These are phyloP conservation scores for Pueraria montana DNA, from an alignment of 306 rosid genomes.

Conservation along the genomic window DNA sequence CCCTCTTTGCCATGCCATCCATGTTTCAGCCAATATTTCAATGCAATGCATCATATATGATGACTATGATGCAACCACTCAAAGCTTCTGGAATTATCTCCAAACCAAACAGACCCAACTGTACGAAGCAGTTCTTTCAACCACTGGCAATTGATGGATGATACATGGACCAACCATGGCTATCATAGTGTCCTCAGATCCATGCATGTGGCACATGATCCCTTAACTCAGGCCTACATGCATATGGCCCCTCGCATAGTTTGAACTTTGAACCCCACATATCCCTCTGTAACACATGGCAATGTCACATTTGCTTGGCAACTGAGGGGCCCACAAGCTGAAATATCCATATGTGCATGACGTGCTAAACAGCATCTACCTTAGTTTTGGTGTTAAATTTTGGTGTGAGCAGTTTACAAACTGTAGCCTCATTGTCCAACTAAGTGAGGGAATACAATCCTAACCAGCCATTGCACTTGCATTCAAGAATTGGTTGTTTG, in stretches of 20 bases:
- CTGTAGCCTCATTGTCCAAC: neutral
- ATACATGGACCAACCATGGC: conserved; percentile 51
- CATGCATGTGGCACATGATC: conserved; percentile 44
- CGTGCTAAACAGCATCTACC: neutral
- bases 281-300: conserved; percentile 55
- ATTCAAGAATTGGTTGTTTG: conserved; percentile 43
- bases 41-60: conserved; percentile 32
- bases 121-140: conserved; percentile 45
- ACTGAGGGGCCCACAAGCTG: conserved; percentile 32
- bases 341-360: conserved; percentile 8
- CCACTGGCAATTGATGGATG: conserved; percentile 45
- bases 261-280: conserved; percentile 37
- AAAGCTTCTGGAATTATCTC: conserved; percentile 36
- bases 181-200: conserved; percentile 43
- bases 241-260: neutral
- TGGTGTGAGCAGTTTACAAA: conserved; percentile 6
- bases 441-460: neutral
- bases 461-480: conserved; percentile 25
- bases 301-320: conserved; percentile 52
- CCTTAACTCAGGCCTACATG: conserved; percentile 23
- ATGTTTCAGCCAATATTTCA: conserved; percentile 40
- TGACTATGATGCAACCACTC: conserved; percentile 41
- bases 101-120: conserved; percentile 29
- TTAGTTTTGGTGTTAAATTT: neutral
- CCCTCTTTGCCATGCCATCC: conserved; percentile 31